Evolutionary conservation across 345 rosid genomes (phyloP).

Genomic region (Nasturtium officinale): DNA sequence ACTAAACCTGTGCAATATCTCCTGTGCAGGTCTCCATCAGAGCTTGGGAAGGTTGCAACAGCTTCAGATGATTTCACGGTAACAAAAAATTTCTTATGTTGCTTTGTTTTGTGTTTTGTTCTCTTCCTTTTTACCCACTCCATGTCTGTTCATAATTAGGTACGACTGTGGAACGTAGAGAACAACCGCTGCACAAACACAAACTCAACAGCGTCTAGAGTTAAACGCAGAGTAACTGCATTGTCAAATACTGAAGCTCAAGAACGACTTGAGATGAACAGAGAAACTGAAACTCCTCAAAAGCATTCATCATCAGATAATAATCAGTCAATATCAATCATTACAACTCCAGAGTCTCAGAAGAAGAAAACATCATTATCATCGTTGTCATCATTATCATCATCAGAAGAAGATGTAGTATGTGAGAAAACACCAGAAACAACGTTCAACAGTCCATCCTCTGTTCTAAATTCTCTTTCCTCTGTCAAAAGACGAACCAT

Average conservation of each 20-base stretch:
- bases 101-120: background rate
- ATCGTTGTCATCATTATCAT: background rate
- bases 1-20: background rate
- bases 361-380: conserved; percentile 38
- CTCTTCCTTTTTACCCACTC: background rate
- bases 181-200: conserved; percentile 43
- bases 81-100: conserved; percentile 19
- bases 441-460: conserved; percentile 64
- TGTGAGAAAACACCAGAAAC: conserved; percentile 65
- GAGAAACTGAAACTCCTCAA: conserved; percentile 36
- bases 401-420: conserved; percentile 41
- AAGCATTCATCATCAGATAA: conserved; percentile 42
- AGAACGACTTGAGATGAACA: conserved; percentile 46
- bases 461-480: conserved; percentile 84
- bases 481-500: conserved; percentile 84
- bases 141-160: conserved; percentile 44
- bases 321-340: conserved; percentile 31
- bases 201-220: conserved; percentile 41
- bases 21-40: conserved; percentile 63
- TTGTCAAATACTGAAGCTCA: conserved; percentile 51
- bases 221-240: conserved; percentile 77
- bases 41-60: conserved; percentile 71
- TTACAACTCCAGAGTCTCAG: conserved; percentile 62
- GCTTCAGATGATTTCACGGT: conserved; percentile 88
- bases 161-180: conserved; percentile 74